phyloP scores from a whole-genome alignment of 169 alveolate genomes.

The Babesia ovata region DNA sequence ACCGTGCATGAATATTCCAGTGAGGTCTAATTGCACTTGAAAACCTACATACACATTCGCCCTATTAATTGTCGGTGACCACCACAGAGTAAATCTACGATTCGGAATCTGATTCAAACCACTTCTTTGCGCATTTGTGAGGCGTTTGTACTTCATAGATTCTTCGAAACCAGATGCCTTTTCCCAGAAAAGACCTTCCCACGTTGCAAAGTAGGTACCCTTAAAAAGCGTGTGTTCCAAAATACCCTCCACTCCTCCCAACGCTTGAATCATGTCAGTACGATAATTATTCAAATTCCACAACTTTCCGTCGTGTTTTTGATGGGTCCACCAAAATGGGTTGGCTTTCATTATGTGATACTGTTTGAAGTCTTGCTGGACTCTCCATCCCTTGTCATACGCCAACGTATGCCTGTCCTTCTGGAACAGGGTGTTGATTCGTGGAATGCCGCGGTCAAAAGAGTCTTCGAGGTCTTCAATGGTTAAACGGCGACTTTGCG shows the following conservation, averaged over 20 bases:
- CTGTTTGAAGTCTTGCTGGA: slow-evolving; percentile 97
- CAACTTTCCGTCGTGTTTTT: slow-evolving; percentile 99
- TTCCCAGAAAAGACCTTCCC: slow-evolving; percentile 99
- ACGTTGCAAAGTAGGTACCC: slow-evolving; percentile 99
- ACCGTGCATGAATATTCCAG: slow-evolving; percentile 99
- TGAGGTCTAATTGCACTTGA: slow-evolving; percentile 99
- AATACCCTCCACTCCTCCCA: slow-evolving; percentile 99
- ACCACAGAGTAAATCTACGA: slow-evolving; percentile 99
- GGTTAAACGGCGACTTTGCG: slow-evolving; percentile 97
- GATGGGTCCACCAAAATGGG: slow-evolving; percentile 99
- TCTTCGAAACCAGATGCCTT: slow-evolving; percentile 99
- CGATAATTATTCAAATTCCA: slow-evolving; percentile 99
- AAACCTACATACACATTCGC: slow-evolving; percentile 99
- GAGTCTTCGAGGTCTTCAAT: slow-evolving; percentile 99
- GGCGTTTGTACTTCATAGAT: slow-evolving; percentile 98
- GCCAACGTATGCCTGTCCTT: slow-evolving; percentile 99
- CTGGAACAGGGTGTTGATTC: slow-evolving; percentile 99
- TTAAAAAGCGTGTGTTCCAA: slow-evolving; percentile 99
- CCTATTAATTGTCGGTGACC: slow-evolving; percentile 99
- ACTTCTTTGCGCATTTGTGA: slow-evolving; percentile 99
- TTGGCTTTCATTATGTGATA: slow-evolving; percentile 94
- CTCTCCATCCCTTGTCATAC: slow-evolving; percentile 99
- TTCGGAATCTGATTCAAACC: slow-evolving; percentile 99
- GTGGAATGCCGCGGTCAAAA: slow-evolving; percentile 99
- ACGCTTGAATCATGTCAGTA: slow-evolving; percentile 99